Evolutionary conservation across 1,284 basidiomycete species (phyloP).

Genomic region (Porodaedalea pini): DNA sequence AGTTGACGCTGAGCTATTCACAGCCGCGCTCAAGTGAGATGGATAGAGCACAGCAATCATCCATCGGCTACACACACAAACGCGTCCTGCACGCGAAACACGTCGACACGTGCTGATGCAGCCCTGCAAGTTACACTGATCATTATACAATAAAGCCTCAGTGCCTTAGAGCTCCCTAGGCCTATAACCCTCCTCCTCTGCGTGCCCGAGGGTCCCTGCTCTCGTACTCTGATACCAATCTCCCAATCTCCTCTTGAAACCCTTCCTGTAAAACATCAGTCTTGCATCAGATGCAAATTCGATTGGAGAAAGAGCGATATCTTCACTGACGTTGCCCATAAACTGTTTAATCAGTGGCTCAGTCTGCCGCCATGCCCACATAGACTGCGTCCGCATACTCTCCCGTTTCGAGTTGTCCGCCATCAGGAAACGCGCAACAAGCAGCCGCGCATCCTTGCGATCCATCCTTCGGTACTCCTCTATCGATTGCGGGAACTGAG

Average conservation of each 20-base stretch:
- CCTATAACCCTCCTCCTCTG: not conserved
- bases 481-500: conserved; percentile 46
- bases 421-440: conserved; percentile 49
- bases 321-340: conserved; percentile 40
- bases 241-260: conserved; percentile 20
- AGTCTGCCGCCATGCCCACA: conserved; percentile 51
- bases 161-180: not conserved
- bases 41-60: not conserved
- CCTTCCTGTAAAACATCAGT: conserved; percentile 13
- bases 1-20: not conserved
- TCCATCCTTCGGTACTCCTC: conserved; percentile 42
- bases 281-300: not conserved
- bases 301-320: too few relatives aligned
- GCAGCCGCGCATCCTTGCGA: conserved; percentile 45
- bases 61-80: not conserved
- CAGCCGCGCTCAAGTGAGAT: conserved; percentile 9
- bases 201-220: conserved; percentile 20
- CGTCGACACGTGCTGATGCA: not conserved
- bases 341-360: conserved; percentile 39
- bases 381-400: conserved; percentile 45
- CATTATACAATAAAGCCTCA: not conserved
- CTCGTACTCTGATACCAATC: conserved; percentile 15
- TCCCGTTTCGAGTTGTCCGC: conserved; percentile 39
- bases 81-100: not conserved
- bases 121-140: not conserved